These are phyloP conservation scores for Colletotrichum karsti DNA, from an alignment of 2,329 filamentous ascomycete species.

Conservation along the genomic window DNA sequence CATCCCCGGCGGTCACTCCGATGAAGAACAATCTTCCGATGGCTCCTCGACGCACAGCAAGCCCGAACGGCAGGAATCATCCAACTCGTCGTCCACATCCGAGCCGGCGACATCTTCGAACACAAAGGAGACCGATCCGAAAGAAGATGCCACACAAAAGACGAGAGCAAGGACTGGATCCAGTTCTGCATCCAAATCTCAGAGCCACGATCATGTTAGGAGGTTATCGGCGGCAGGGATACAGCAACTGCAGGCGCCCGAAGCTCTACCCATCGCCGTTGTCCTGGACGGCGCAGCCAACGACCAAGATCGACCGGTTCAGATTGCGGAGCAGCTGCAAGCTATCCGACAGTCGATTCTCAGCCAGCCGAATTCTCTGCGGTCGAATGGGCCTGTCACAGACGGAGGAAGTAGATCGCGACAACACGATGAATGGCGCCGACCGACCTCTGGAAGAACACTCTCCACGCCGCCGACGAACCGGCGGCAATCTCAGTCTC, in stretches of 20 bases:
- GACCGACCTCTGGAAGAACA: slow-evolving; percentile 49
- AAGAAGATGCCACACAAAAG: neutral
- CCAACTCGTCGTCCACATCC: slow-evolving; percentile 12
- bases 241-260: slow-evolving; percentile 64
- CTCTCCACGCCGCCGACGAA: slow-evolving; percentile 62
- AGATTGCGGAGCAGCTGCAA: slow-evolving; percentile 42
- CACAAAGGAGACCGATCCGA: neutral
- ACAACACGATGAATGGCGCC: slow-evolving; percentile 41
- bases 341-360: slow-evolving; percentile 37
- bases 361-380: slow-evolving; percentile 36
- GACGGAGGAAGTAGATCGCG: slow-evolving; percentile 35
- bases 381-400: slow-evolving; percentile 34
- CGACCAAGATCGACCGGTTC: slow-evolving; percentile 46
- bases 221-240: slow-evolving; percentile 67
- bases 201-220: slow-evolving; percentile 54
- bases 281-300: slow-evolving; percentile 47
- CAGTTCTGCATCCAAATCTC: slow-evolving; percentile 31
- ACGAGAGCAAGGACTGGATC: slow-evolving; percentile 14
- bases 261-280: slow-evolving; percentile 65
- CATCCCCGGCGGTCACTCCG: slow-evolving; percentile 26
- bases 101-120: slow-evolving; percentile 17
- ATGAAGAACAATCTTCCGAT: slow-evolving; percentile 30
- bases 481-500: slow-evolving; percentile 44
- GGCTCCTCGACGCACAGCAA: slow-evolving; percentile 20
- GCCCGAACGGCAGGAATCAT: slow-evolving; percentile 11